These are phyloP conservation scores for Fonsecaea multimorphosa DNA, from an alignment of 2,329 filamentous ascomycete genomes.

Conservation along the genomic window DNA sequence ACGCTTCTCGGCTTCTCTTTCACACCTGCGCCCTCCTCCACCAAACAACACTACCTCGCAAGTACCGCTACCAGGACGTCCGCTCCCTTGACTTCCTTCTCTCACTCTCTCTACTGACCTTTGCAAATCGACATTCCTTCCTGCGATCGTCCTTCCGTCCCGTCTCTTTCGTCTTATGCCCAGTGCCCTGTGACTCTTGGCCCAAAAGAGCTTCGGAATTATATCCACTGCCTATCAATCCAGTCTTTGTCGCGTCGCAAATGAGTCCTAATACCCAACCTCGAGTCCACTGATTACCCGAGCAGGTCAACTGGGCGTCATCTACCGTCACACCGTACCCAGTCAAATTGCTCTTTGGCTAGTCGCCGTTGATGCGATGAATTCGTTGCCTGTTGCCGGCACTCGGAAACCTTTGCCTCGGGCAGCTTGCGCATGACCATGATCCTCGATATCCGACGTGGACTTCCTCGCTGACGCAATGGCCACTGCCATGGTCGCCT, in stretches of 20 bases:
- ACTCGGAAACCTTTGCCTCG: constrained; percentile 3
- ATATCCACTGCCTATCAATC: constrained; percentile 3
- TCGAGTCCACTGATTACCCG: background rate
- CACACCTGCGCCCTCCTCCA: constrained; percentile 4
- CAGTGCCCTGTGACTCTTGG: background rate
- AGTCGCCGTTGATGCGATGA: constrained; percentile 22
- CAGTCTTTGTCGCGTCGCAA: constrained; percentile 14
- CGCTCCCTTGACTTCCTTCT: background rate
- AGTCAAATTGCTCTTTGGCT: background rate
- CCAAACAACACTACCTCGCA: background rate
- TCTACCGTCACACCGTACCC: constrained; percentile 10
- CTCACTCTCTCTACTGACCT: constrained; percentile 3
- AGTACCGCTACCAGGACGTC: background rate
- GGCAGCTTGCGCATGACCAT: constrained; percentile 27
- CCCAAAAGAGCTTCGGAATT: background rate
- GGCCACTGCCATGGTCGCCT: constrained; percentile 30
- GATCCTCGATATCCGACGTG: constrained; percentile 15
- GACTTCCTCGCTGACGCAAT: constrained; percentile 24
- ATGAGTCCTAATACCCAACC: background rate
- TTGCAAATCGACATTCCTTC: constrained; percentile 5
- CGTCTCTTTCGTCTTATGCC: background rate
- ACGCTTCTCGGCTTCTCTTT: background rate
- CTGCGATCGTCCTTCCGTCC: constrained; percentile 1
- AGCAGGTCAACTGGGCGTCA: background rate
- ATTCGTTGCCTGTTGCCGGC: constrained; percentile 4